Base-by-base conservation (phyloP, 768 basidiomycete species). In the Sistotremastrum niveocremeum region DNA sequence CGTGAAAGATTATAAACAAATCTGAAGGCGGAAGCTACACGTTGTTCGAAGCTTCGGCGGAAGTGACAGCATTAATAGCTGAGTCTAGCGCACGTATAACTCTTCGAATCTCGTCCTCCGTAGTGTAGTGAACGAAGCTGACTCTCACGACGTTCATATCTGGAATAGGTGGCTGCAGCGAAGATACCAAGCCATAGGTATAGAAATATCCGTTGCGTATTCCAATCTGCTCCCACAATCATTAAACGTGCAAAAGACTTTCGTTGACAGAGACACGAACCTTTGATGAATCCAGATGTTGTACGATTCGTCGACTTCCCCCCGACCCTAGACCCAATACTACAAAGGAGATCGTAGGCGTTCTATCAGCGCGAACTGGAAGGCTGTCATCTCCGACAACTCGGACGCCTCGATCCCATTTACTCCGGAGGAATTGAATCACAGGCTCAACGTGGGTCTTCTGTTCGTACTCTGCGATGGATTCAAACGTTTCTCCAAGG, bases 191-290 rank as follows among this genome's bases (percentile, higher is more conserved):
- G 4, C 53, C 51, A 10, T 56, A 51, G 3, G 60, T 57, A 48
- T 62, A 60, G 46, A 57, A 59, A 47, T 62, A 55, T 7, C 60
- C 60, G 42, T 52, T 60, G 34, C 58, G 54, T 28, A 61, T 57
- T 3, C 60, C 59, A 39, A 60, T 57, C 59, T 61, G 45, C 30
- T 4, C 43, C 7, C 1, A 20, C 20, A 20, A 2, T 2, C 20
- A 20, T 20, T 20, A 20, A 20, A 2, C 0, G 29, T 6, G 44
- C 20, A 32, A 45, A 7, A 2, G 37, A 20, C 6, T 30, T 34
- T 31, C 33, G 7, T 4, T n/a, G 5, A 6, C 30, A 4, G 37
- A 7, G 12, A 32, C n/a, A 32, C 3, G 0, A 9, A 9, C 12
- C 20, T 20, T 6, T 11, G 6, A 34, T 37, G 38, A 2, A 1